phyloP scores from a whole-genome alignment of 2,329 filamentous ascomycete genomes.

The Trichoderma sp. region DNA sequence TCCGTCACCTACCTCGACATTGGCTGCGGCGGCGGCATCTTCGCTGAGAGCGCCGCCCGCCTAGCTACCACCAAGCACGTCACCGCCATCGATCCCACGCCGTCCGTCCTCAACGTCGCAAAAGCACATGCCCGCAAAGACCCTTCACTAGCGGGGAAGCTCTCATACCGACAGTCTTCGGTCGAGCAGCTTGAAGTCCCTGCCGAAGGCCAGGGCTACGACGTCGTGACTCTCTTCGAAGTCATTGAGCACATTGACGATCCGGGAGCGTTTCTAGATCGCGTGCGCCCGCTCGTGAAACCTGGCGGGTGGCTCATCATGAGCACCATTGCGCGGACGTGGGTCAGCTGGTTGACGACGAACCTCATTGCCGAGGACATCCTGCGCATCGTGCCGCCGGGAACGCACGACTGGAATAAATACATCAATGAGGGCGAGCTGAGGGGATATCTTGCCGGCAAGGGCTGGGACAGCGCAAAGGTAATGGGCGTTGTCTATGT shows the following conservation, averaged over 20 bases:
- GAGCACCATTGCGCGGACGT: constrained; percentile 88
- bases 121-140: constrained; percentile 73
- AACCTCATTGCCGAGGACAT: constrained; percentile 90
- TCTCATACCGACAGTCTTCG: constrained; percentile 73
- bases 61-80: constrained; percentile 64
- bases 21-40: constrained; percentile 95
- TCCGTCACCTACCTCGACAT: constrained; percentile 78
- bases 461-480: constrained; percentile 60
- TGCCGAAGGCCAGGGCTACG: constrained; percentile 53
- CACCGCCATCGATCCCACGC: constrained; percentile 76
- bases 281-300: constrained; percentile 72
- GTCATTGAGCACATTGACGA: constrained; percentile 89
- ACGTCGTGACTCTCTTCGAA: constrained; percentile 87
- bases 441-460: constrained; percentile 53
- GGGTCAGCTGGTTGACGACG: constrained; percentile 87
- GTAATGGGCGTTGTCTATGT: constrained; percentile 87
- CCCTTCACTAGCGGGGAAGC: constrained; percentile 62
- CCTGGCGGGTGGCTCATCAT: constrained; percentile 93
- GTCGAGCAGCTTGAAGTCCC: constrained; percentile 68
- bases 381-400: constrained; percentile 81
- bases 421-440: constrained; percentile 89
- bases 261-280: constrained; percentile 71
- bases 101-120: constrained; percentile 73
- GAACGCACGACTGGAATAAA: constrained; percentile 95
- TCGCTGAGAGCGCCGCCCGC: constrained; percentile 82